phyloP scores from a whole-genome alignment of 2,329 filamentous ascomycete species.

The Ophiostoma perfectum region DNA sequence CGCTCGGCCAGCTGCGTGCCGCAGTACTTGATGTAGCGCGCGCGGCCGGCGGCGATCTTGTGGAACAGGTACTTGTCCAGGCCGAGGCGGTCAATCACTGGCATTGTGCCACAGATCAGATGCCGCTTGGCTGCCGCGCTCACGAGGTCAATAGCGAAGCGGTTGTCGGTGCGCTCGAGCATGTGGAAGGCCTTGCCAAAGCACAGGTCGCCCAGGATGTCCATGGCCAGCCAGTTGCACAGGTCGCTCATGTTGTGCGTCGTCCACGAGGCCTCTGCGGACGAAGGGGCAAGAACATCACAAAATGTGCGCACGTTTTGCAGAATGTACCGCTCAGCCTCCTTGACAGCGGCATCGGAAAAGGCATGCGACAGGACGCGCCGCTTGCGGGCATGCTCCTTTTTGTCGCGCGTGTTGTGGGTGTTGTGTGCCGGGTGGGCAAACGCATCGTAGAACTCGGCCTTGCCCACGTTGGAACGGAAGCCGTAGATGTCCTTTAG shows the following conservation, averaged over 20 bases:
- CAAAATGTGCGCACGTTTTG: conserved; percentile 63
- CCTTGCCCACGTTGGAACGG: conserved; percentile 59
- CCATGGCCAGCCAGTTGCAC: conserved; percentile 59
- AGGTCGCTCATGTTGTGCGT: conserved; percentile 56
- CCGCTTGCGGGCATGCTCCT: conserved; percentile 63
- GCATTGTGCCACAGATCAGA: conserved; percentile 69
- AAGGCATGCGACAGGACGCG: conserved; percentile 68
- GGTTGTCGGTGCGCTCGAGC: conserved; percentile 54
- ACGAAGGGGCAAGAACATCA: conserved; percentile 42
- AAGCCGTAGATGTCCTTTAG: conserved; percentile 63
- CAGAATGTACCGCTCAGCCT: conserved; percentile 63
- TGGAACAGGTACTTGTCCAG: conserved; percentile 65
- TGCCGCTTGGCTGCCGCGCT: conserved; percentile 63
- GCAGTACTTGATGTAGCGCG: conserved; percentile 66
- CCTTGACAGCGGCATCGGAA: conserved; percentile 58
- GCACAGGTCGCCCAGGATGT: conserved; percentile 56
- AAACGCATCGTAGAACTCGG: conserved; percentile 68
- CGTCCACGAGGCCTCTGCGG: background rate
- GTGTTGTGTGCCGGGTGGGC: conserved; percentile 67
- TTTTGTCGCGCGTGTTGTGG: conserved; percentile 65
- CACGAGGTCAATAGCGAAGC: conserved; percentile 62
- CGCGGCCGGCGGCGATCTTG: conserved; percentile 59
- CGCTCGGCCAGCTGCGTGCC: conserved; percentile 61
- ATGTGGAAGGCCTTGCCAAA: conserved; percentile 60
- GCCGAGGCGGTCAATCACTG: conserved; percentile 59